phyloP scores from a whole-genome alignment of 192 early-diverging fungal species.

The Kappamyces sp. region DNA sequence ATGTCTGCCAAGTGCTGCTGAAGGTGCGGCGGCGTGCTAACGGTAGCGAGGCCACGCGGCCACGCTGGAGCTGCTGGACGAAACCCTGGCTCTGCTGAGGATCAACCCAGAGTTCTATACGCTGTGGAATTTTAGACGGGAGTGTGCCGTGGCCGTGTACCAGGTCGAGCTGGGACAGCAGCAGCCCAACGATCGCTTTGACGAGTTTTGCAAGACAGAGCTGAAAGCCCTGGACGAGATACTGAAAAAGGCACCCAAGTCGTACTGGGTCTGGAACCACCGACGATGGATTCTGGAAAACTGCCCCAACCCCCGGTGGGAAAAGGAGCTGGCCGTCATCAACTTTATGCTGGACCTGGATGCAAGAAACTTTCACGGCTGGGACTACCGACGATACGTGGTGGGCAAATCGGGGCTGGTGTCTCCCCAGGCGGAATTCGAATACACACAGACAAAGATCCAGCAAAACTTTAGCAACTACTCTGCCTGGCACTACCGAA shows the following conservation, averaged over 20 bases:
- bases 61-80: conserved; percentile 42
- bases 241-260: conserved; percentile 78
- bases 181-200: conserved; percentile 5
- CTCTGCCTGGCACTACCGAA: conserved; percentile 97
- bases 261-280: conserved; percentile 98
- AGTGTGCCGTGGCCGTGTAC: conserved; percentile 49
- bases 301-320: conserved; percentile 74
- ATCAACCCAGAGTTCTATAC: conserved; percentile 91
- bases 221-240: conserved; percentile 69
- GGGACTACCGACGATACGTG: conserved; percentile 93
- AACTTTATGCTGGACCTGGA: conserved; percentile 77
- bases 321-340: conserved; percentile 68
- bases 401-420: conserved; percentile 38
- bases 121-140: conserved; percentile 88
- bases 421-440: conserved; percentile 63
- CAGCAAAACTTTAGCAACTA: conserved; percentile 91
- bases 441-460: conserved; percentile 87
- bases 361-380: conserved; percentile 95
- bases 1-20: background rate
- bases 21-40: conserved; percentile 32
- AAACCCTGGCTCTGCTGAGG: conserved; percentile 66
- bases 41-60: background rate
- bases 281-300: conserved; percentile 79
- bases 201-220: conserved; percentile 49
- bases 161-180: conserved; percentile 8